Base-by-base conservation (phyloP, 1,284 basidiomycete species). In the Gomphus bonarii region DNA sequence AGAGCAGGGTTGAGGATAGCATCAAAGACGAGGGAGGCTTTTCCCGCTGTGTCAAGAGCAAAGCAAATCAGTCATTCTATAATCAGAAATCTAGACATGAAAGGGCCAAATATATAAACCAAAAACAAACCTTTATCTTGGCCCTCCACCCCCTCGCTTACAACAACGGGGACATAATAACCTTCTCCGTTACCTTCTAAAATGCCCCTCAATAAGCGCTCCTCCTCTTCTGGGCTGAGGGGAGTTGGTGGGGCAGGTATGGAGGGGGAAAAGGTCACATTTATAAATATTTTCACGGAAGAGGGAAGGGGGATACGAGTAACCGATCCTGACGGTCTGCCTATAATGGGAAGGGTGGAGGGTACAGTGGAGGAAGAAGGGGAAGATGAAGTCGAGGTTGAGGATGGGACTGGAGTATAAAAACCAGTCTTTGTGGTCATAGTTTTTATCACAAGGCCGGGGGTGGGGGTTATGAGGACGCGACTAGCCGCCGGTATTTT, bases 151-250 rank as follows among this genome's bases (percentile, higher is more conserved):
- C 77, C 77, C 51, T 84, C 79, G 2, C 85, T 86, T 2, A 88
- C 78, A n/a, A 90, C 70, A 33, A 87, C 76, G 9, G 86, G 86
- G 14, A 88, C 76, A 63, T 79, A 81, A 77, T 80, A 85, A 14
- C 65, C 72, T 20, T 69, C 63, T 36, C 70, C 68, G 28, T 60
- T 16, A 22, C 76, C 78, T 33, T 68, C 67, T 71, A 85, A 79
- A 7, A 82, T 82, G 16, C 70, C 70, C 25, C 75, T 75, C 43
- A 86, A 78, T 7, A 67, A 73, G 9, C 80, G 77, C 60, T 84
- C 79, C 60, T 68, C 75, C 3, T 71, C 78, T 25, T 74, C 69
- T 10, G 36, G n/a, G 30, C 28, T 33, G 14, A 36, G 18, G 1
- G 40, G 18, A 16, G 36, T 28, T 1, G 84, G 82, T 0, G 87